Base-by-base conservation (phyloP, 2,329 filamentous ascomycete species). In the Thermochaetoides dissita region DNA sequence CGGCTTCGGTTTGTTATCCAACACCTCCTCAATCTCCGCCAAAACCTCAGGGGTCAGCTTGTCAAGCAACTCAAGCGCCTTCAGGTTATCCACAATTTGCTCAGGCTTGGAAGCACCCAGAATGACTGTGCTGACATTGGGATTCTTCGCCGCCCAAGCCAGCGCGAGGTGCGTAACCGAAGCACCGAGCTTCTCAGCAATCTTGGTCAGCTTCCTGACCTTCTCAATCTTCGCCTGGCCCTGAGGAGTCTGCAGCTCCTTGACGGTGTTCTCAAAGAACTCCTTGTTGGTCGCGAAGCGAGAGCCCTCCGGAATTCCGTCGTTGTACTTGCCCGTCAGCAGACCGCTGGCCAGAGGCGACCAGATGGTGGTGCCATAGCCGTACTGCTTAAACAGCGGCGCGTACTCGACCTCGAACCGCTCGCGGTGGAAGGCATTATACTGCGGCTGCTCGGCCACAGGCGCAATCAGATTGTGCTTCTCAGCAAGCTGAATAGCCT, bases 241-340 rank as follows among this genome's bases (percentile, higher is more conserved):
- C 58, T 72, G 71, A 51, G 67, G 65, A 38, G 69, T 64, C 63
- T 74, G 59, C 37, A 74, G 60, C 43, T 59, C 53, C 57, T 67
- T 66, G 51, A 73, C 58, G 5, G 66, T 67, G 55, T 61, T 58
- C 50, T 65, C 65, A 58, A 75, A 74, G 55, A 72, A 69, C 10
- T 55, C 61, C 54, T 65, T 62, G 63, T 74, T 71, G 51, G 61
- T 71, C 42, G 71, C 71, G 51, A 76, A 76, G 32, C 76, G 72
- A 34, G 72, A 77, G 53, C 69, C 73, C 51, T 73, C 66, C 10
- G 74, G 72, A 42, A 78, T 72, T 40, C 72, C 73, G 47, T 76
- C 66, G 57, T 77, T 76, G 65, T 79, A 79, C 60, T 79, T 79
- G 53, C 74, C 74, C 7, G 71, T 77, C 41, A 79, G 57, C 34